Base-by-base conservation (phyloP, 768 basidiomycete genomes). In the Russula sp. region DNA sequence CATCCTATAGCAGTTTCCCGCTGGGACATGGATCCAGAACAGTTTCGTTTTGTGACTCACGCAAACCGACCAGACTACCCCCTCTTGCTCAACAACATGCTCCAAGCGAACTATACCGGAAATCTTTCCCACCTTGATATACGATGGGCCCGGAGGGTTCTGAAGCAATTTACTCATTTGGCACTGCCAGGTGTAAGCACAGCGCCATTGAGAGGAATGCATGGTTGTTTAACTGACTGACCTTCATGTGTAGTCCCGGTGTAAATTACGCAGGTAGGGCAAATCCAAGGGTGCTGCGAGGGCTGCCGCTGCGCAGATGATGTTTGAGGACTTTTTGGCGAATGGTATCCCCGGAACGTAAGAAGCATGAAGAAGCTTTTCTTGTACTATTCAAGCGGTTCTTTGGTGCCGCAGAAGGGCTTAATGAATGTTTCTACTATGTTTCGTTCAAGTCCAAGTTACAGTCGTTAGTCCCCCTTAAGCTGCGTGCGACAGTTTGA, bases 11-110 rank as follows among this genome's bases (percentile, higher is more conserved):
- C n/a, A n/a, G n/a, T n/a, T n/a, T n/a, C n/a, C n/a, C n/a, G n/a
- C n/a, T n/a, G n/a, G n/a, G n/a, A n/a, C n/a, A n/a, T n/a, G n/a
- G n/a, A n/a, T n/a, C n/a, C n/a, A n/a, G n/a, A n/a, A n/a, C n/a
- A n/a, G n/a, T n/a, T n/a, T n/a, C n/a, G n/a, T n/a, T n/a, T n/a
- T n/a, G n/a, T n/a, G n/a, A n/a, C n/a, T n/a, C n/a, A n/a, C n/a
- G n/a, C n/a, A n/a, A n/a, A n/a, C n/a, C n/a, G n/a, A n/a, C n/a
- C 44, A 59, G 64, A 61, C 50, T 24, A 24, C 24, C 18, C 16
- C 54, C 8, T n/a, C 5, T 30, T 7, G 2, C 49, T 65, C 18
- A 61, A 65, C 18, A 65, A 65, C 11, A 26, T 34, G 2, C 36
- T 65, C 18, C 58, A 61, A 28, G 5, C 18, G 2, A 52, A 54